Conservation (phyloP, 208 protist genomes). For the Crithidia bombi region DNA sequence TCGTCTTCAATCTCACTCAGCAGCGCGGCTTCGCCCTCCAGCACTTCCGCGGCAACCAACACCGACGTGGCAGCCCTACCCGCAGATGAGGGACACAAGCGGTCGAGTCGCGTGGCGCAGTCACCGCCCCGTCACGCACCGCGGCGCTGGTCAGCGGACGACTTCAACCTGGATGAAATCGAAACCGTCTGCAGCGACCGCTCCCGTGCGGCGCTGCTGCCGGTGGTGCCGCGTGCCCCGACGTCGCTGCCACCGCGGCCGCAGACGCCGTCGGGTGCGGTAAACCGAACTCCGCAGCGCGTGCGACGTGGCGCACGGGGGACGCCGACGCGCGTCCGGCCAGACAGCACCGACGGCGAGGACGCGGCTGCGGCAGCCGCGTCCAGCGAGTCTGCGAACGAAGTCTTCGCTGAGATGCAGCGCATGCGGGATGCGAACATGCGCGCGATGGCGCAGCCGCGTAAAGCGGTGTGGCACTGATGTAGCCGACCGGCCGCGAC, state of each 20-base stretch:
- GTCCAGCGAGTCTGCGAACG: slow-evolving; percentile 9
- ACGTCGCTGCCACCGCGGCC: slow-evolving; percentile 38
- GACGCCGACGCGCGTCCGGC: slow-evolving; percentile 23
- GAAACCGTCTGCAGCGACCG: slow-evolving; percentile 41
- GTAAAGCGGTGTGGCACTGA: slow-evolving; percentile 44
- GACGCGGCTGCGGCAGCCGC: neutral
- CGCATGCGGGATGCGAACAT: slow-evolving; percentile 67
- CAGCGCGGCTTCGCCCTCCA: too few relatives aligned
- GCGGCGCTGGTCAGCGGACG: slow-evolving; percentile 32
- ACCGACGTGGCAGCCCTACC: too few relatives aligned
- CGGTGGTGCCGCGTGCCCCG: slow-evolving; percentile 17
- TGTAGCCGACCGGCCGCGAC: too few relatives aligned
- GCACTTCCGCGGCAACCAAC: too few relatives aligned
- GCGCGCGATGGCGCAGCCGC: slow-evolving; percentile 50
- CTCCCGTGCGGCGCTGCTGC: slow-evolving; percentile 21
- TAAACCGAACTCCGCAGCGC: slow-evolving; percentile 21
- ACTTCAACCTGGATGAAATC: slow-evolving; percentile 34
- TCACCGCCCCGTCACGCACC: slow-evolving; percentile 11
- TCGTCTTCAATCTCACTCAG: too few relatives aligned
- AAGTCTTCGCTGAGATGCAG: slow-evolving; percentile 51
- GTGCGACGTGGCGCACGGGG: slow-evolving; percentile 30
- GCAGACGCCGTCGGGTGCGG: neutral
- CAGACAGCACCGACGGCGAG: slow-evolving; percentile 4
- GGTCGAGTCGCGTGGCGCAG: neutral
- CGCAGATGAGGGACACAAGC: neutral